Percentiles rank a stretch among this genome's conserved stretches.
These are phyloP conservation scores for Phytophthora idaei DNA, from an alignment of 352 stramenopile genomes.

Conservation along the genomic window DNA sequence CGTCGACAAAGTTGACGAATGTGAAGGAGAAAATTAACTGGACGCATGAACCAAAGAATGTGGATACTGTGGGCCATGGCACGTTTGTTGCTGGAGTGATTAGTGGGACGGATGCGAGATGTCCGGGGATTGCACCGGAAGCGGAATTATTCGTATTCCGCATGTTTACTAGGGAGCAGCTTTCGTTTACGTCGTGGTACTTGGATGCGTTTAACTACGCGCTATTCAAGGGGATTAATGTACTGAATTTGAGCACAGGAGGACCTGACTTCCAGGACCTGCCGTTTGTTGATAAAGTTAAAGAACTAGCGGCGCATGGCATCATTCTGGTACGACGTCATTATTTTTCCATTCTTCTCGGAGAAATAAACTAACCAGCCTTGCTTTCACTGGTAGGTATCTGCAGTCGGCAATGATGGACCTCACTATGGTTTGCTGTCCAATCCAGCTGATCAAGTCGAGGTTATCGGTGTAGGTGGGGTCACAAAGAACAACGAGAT, in stretches of 20 bases:
- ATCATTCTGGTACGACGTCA: slow-evolving; percentile 65
- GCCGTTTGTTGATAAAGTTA: slow-evolving; percentile 90
- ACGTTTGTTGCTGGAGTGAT: slow-evolving; percentile 88
- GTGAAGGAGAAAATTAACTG: slow-evolving; percentile 87
- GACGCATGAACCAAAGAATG: slow-evolving; percentile 83
- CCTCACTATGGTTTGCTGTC: slow-evolving; percentile 86
- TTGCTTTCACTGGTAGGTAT: slow-evolving; percentile 45
- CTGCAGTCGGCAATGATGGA: slow-evolving; percentile 85
- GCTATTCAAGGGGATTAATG: slow-evolving; percentile 71
- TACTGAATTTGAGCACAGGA: slow-evolving; percentile 89
- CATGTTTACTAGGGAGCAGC: slow-evolving; percentile 86
- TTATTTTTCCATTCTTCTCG: neutral
- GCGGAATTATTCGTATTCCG: slow-evolving; percentile 81
- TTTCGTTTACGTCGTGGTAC: slow-evolving; percentile 92
- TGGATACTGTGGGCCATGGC: slow-evolving; percentile 78
- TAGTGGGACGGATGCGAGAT: slow-evolving; percentile 56
- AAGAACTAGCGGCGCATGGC: slow-evolving; percentile 77
- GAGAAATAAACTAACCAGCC: slow-evolving; percentile 1
- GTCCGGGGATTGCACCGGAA: slow-evolving; percentile 80
- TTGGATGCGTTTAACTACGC: slow-evolving; percentile 92
- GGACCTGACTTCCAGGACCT: slow-evolving; percentile 85
- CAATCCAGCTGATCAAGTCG: slow-evolving; percentile 85
- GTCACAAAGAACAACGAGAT: slow-evolving; percentile 61
- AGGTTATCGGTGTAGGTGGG: slow-evolving; percentile 86
- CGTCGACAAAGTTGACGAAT: slow-evolving; percentile 53